Conservation (phyloP, 345 rosid species). For the Diplotaxis tenuifolia region DNA sequence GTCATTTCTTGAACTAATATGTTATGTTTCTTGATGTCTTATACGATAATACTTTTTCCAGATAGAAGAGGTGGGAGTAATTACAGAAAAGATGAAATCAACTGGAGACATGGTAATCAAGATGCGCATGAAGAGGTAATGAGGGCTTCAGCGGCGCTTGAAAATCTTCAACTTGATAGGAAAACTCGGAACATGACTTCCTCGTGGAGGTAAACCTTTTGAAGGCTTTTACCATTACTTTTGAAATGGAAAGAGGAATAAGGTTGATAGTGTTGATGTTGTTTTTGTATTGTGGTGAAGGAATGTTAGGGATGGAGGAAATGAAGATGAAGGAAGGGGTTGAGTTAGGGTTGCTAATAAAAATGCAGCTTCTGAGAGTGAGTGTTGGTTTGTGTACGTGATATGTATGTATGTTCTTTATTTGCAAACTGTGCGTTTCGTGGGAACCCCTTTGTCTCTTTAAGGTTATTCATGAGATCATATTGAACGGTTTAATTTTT, state of each 20-base stretch:
- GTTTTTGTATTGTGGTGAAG: constrained; percentile 38
- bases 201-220: constrained; percentile 77
- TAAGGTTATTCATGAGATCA: background rate
- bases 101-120: constrained; percentile 69
- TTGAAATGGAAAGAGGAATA: background rate
- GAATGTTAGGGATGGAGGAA: constrained; percentile 73
- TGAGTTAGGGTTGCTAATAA: constrained; percentile 5
- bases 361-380: background rate
- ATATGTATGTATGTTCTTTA: constrained; percentile 18
- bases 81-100: constrained; percentile 72
- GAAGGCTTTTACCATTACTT: background rate
- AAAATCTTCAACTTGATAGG: constrained; percentile 91
- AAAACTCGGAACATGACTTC: constrained; percentile 84
- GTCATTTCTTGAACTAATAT: constrained; percentile 12
- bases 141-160: constrained; percentile 79
- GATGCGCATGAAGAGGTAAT: constrained; percentile 68
- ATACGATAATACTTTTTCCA: constrained; percentile 26
- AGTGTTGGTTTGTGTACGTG: background rate
- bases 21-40: background rate
- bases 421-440: constrained; percentile 11
- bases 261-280: background rate
- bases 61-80: constrained; percentile 54
- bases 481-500: background rate
- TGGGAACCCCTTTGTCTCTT: background rate
- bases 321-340: constrained; percentile 53